Evolutionary conservation across 1,139 yeast species (phyloP), one percentile per base, ranked within the genome.

Genomic region (Taphrina confusa): DNA sequence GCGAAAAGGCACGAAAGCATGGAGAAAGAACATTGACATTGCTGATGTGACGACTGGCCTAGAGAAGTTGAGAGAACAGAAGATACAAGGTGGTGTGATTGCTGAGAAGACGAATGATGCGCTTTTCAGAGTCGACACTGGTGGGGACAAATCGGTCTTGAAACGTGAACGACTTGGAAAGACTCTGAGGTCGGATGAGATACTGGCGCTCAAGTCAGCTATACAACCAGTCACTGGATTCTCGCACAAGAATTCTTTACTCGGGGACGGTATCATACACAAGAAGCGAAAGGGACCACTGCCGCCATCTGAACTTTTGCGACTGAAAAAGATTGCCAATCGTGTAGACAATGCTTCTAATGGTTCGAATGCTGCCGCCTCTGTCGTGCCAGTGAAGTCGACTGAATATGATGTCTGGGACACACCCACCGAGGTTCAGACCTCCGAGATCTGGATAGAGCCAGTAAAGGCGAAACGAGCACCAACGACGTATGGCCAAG

Each of bases 1-100:
- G 4, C 81, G 97, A 69, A 92, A 92, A 76, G 96, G 96, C 58
- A 91, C 87, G 78, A 84, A 80, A 71, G 87, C 97, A 4, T 92
- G 98, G 98, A 84, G 97, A 73, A 92, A 92, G 74, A 88, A 92
- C 72, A 87, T 92, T 63, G 95, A 92, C 70, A 76, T 92, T 27
- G 83, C 82, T 23, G 96, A 89, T 64, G 76, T 92, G 57, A 90
- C 87, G 70, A 73, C 75, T 45, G 86, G 84, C 5, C 75, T 92
- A 52, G 94, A 85, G 66, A 82, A 80, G 50, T 78, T 80, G 58
- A 78, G 89, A 61, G 94, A 87, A 60, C 80, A 82, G 63, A 81
- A 86, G 61, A 78, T 80, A 36, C 79, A 83, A 64, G 96, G 34
- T n/a, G 62, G 61, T 2, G 30, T 49, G n/a, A 40, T 51, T 9